A percentile compares a stretch with the other conserved stretches of the same genome.
Conservation (phyloP, 208 protist species). For the Leishmania major region DNA sequence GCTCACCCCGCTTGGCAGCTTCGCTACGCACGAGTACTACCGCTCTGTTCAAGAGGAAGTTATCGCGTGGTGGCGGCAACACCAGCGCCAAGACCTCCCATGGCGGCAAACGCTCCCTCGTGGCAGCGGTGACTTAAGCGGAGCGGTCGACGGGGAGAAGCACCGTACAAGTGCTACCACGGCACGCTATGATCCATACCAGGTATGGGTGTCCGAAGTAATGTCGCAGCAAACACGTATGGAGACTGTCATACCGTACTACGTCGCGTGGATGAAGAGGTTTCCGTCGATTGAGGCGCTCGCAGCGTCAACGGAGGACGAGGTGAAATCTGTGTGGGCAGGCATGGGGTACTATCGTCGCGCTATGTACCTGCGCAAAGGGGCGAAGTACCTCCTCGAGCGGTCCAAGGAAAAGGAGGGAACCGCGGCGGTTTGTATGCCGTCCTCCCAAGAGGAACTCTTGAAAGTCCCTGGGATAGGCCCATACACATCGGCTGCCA, state of each 20-base stretch:
- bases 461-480: constrained; percentile 90
- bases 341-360: constrained; percentile 95
- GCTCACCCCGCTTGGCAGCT: constrained; percentile 15
- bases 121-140: not conserved
- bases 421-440: constrained; percentile 11
- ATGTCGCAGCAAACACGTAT: constrained; percentile 97
- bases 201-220: constrained; percentile 94
- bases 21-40: constrained; percentile 28
- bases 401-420: constrained; percentile 25
- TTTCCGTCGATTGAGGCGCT: constrained; percentile 87
- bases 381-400: constrained; percentile 81
- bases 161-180: constrained; percentile 1
- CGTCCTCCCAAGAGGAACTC: constrained; percentile 43
- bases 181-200: constrained; percentile 67
- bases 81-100: constrained; percentile 42
- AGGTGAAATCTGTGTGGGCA: constrained; percentile 88
- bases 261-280: constrained; percentile 78
- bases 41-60: constrained; percentile 32
- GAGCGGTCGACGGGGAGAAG: not conserved
- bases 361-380: constrained; percentile 83
- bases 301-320: constrained; percentile 75
- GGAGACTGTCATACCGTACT: constrained; percentile 92
- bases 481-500: constrained; percentile 93
- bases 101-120: constrained; percentile 15
- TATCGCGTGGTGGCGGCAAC: constrained; percentile 37